A percentile compares a stretch with the other conserved stretches of the same genome.
phyloP scores from a whole-genome alignment of 441 rosid genomes.

The Croton setiger region DNA sequence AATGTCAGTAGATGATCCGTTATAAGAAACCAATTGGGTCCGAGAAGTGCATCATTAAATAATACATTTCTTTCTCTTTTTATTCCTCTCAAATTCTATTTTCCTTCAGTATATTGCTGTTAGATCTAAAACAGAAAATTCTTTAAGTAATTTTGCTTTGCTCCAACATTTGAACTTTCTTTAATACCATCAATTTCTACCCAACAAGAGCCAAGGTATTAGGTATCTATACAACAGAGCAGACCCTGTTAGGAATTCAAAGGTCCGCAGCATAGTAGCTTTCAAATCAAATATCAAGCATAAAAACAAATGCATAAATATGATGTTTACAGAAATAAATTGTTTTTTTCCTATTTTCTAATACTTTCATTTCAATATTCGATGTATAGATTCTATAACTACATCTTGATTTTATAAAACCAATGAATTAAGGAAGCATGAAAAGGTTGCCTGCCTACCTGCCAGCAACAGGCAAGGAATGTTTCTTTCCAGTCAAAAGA shows the following conservation, averaged over 20 bases:
- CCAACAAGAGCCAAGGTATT: too few relatives aligned
- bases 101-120: neutral
- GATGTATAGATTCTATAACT: too few relatives aligned
- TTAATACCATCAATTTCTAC: neutral
- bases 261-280: neutral
- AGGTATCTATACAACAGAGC: neutral
- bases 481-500: slow-evolving; percentile 68
- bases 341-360: too few relatives aligned
- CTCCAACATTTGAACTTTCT: neutral
- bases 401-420: too few relatives aligned
- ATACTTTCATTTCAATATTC: too few relatives aligned
- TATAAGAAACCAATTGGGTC: neutral
- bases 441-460: slow-evolving; percentile 44
- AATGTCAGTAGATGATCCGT: neutral
- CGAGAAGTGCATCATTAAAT: slow-evolving; percentile 1
- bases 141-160: neutral
- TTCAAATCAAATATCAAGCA: neutral
- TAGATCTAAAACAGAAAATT: neutral
- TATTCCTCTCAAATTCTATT: neutral
- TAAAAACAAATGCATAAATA: too few relatives aligned
- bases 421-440: slow-evolving; percentile 6
- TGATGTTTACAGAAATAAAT: too few relatives aligned
- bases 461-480: slow-evolving; percentile 61
- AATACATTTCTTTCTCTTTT: neutral
- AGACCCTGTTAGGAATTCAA: neutral